These are phyloP conservation scores for Saturnispora silvae DNA, from an alignment of 805 yeast species.

Conservation along the genomic window DNA sequence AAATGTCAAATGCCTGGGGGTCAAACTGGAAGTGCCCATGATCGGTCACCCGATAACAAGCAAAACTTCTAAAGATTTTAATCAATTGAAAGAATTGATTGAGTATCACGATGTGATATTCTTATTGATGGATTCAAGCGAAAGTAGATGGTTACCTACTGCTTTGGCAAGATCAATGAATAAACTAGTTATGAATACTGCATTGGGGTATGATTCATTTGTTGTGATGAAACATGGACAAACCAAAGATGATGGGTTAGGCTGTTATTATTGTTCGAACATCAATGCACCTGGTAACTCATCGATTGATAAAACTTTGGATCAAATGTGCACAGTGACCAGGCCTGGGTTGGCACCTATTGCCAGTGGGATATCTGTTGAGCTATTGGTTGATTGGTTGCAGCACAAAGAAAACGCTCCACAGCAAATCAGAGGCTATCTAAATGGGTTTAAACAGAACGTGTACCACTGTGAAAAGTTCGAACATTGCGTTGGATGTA, in stretches of 20 bases:
- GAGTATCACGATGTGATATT: conserved; percentile 66
- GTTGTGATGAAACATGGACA: conserved; percentile 91
- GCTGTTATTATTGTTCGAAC: conserved; percentile 95
- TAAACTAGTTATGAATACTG: conserved; percentile 82
- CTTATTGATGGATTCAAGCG: conserved; percentile 87
- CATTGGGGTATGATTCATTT: conserved; percentile 89
- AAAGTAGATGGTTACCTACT: conserved; percentile 96
- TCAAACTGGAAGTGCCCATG: conserved; percentile 79
- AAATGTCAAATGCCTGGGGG: conserved; percentile 54
- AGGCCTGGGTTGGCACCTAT: conserved; percentile 90
- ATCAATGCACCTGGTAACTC: conserved; percentile 91
- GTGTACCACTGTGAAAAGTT: conserved; percentile 66
- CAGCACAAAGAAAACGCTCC: conserved; percentile 32
- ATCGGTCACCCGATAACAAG: conserved; percentile 78
- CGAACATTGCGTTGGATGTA: conserved; percentile 80
- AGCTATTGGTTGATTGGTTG: conserved; percentile 59
- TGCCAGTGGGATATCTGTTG: conserved; percentile 83
- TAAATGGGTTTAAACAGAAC: conserved; percentile 52
- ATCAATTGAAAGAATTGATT: conserved; percentile 41
- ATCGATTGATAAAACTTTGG: conserved; percentile 76
- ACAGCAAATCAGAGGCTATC: conserved; percentile 85
- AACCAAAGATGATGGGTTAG: conserved; percentile 32
- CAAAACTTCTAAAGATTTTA: conserved; percentile 41
- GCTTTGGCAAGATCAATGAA: conserved; percentile 44
- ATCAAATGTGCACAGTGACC: conserved; percentile 98